phyloP scores from a whole-genome alignment of 352 stramenopile species.

The Blastocystis sp. region DNA sequence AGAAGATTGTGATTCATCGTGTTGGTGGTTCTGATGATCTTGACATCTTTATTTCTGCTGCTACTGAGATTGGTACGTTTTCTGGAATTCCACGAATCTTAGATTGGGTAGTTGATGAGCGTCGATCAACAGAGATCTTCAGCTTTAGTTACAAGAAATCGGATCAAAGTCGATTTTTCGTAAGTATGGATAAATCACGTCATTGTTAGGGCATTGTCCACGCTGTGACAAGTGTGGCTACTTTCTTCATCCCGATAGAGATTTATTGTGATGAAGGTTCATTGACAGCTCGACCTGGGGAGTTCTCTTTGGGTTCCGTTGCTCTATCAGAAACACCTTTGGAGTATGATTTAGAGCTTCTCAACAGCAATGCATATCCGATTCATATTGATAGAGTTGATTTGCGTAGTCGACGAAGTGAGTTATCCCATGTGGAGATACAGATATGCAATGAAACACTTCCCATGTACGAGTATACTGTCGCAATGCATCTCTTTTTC shows the following conservation, averaged over 20 bases:
- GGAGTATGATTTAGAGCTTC: not conserved
- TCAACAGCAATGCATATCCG: constrained; percentile 22
- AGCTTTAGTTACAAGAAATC: not conserved
- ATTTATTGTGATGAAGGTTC: not conserved
- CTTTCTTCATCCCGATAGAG: constrained; percentile 43
- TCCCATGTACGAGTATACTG: not conserved
- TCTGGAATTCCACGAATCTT: not conserved
- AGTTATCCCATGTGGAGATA: not conserved
- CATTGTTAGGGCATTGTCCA: not conserved
- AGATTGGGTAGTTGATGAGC: constrained; percentile 43
- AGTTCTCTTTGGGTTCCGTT: constrained; percentile 15
- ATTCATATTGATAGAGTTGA: not conserved
- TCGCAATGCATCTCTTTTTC: not conserved
- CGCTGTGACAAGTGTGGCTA: constrained; percentile 18
- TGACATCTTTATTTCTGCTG: not conserved
- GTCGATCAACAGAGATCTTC: not conserved
- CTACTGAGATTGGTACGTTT: constrained; percentile 28
- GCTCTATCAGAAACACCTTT: not conserved
- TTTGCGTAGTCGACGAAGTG: not conserved
- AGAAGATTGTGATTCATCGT: constrained; percentile 44
- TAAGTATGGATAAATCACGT: not conserved
- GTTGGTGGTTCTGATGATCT: constrained; percentile 10
- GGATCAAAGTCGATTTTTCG: not conserved
- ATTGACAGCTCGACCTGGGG: not conserved
- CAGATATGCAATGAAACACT: constrained; percentile 1